Base-by-base conservation (phyloP, 179 eudicot genomes). In the Beta macrorhiza region DNA sequence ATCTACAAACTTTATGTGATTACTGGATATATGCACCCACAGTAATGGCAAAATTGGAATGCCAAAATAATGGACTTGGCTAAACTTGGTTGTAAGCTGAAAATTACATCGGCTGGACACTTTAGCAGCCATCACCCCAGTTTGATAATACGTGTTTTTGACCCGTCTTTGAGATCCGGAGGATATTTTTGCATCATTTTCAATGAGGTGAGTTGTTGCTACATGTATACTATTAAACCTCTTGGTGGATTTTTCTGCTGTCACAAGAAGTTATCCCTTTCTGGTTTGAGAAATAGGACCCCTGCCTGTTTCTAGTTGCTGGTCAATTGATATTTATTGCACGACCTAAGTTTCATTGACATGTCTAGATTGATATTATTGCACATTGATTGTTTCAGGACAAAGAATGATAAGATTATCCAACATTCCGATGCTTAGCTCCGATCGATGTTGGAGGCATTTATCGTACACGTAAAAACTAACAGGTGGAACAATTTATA, bases 331-430 rank as follows among this genome's bases (percentile, higher is more conserved):
- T 52, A 25, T 63, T 67, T 51, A 45, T 64, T 62, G 20, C 16
- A 16, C 55, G 22, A 25, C 45, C 42, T 42, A 64, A 7, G 17
- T 9, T 63, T 25, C 20, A 67, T 29, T 77, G 17, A 51, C 17
- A 44, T 78, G 6, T 52, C 42, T 20, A 56, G 52, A 29, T 19
- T 55, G 16, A 19, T 19, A 29, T 62, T 44, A 17, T 25, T 64
- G 16, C 37, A 51, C 57, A 44, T 73, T 72, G 69, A 22, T 73
- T 72, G 69, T 72, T 80, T n/a, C 82, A 80, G 78, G 72, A 2
- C 19, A 69, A 78, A 67, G 74, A 67, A 7, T 67, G 80, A 67
- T 49, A 5, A 49, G 53, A 5, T 49, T 0, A 9, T 49, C 53
- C 53, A 3, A 37, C 42, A 37, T 37, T 10, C 4, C 73, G 49